phyloP scores from a whole-genome alignment of 306 rosid genomes.

The Pachyrhizus erosus region DNA sequence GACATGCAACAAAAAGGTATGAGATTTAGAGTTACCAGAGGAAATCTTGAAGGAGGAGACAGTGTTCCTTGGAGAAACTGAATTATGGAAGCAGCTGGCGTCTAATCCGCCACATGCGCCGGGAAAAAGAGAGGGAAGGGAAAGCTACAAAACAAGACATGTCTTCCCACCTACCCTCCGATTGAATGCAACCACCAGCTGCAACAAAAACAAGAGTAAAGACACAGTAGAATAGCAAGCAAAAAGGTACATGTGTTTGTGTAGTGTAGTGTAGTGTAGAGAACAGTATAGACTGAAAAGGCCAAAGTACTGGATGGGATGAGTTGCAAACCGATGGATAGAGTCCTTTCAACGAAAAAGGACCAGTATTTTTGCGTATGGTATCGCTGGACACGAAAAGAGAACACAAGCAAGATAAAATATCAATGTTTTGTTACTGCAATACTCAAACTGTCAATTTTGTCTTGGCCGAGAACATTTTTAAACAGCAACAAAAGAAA shows the following conservation, averaged over 20 bases:
- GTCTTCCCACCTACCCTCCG: conserved; percentile 56
- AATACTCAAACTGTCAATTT: conserved; percentile 46
- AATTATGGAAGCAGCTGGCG: conserved; percentile 62
- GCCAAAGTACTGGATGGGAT: conserved; percentile 9
- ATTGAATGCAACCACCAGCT: conserved; percentile 53
- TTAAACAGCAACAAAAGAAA: background rate
- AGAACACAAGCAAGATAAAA: conserved; percentile 18
- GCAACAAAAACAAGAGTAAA: conserved; percentile 43
- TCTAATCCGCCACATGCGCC: conserved; percentile 63
- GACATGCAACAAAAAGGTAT: conserved; percentile 44
- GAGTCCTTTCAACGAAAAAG: background rate
- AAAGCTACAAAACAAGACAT: conserved; percentile 47
- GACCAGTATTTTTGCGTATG: conserved; percentile 12
- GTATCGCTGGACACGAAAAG: background rate
- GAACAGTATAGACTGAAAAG: background rate
- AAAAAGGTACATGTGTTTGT: conserved; percentile 22
- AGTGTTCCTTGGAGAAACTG: conserved; percentile 36
- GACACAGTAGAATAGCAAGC: conserved; percentile 40
- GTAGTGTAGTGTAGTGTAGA: background rate
- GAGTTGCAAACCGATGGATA: background rate
- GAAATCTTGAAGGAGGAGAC: background rate
- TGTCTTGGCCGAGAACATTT: conserved; percentile 5
- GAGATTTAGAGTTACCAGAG: conserved; percentile 47
- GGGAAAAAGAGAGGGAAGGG: conserved; percentile 41
- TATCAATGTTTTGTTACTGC: conserved; percentile 42